Percentiles rank a stretch among this genome's conserved stretches.
Conservation (phyloP, 2,329 filamentous ascomycete genomes). For the Periglandula ipomoeae region DNA sequence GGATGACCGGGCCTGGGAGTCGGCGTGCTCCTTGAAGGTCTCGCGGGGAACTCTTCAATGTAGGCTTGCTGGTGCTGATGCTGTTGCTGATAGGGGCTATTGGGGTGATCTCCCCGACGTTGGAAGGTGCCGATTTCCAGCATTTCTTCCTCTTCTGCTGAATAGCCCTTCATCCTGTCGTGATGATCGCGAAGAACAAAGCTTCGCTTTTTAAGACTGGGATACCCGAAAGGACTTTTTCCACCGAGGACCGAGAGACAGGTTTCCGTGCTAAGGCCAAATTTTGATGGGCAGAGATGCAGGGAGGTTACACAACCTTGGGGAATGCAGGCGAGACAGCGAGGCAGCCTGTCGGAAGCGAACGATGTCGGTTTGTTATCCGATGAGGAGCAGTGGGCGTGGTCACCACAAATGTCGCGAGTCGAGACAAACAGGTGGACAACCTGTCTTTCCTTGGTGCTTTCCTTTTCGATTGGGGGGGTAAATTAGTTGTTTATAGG, state of each 20-base stretch:
- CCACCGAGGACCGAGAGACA: background rate
- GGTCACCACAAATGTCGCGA: background rate
- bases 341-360: background rate
- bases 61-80: slow-evolving; percentile 17
- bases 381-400: background rate
- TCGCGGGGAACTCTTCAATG: slow-evolving; percentile 7
- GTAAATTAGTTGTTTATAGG: too few relatives aligned
- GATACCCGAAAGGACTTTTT: background rate
- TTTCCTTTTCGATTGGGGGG: background rate
- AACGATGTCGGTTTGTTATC: background rate
- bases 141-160: slow-evolving; percentile 24
- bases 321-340: background rate
- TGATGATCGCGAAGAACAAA: background rate
- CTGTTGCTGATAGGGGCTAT: slow-evolving; percentile 3
- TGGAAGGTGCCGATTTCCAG: slow-evolving; percentile 23
- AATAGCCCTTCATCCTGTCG: slow-evolving; percentile 20
- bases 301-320: background rate
- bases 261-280: background rate
- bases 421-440: background rate
- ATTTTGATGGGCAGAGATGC: background rate
- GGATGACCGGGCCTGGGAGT: slow-evolving; percentile 1
- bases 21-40: slow-evolving; percentile 1
- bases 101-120: slow-evolving; percentile 9
- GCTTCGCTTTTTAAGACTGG: background rate
- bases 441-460: background rate